Conservation (phyloP, 2,329 filamentous ascomycete genomes). For the Mycosphaerelloides madeirae region DNA sequence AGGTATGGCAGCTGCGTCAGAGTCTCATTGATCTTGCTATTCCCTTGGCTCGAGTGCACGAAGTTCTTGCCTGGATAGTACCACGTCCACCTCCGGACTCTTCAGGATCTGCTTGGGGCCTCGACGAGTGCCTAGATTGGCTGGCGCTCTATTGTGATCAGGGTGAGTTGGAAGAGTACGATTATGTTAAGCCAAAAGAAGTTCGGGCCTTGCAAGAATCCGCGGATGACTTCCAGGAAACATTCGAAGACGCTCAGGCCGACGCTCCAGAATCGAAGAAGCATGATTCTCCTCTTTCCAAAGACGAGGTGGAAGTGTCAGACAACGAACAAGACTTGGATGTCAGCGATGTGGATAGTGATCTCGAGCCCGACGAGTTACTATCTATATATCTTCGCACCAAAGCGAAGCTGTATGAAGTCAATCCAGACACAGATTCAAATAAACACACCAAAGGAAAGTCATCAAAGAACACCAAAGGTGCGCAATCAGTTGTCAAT, state of each 20-base stretch:
- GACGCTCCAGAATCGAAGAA: constrained; percentile 4
- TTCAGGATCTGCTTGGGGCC: constrained; percentile 63
- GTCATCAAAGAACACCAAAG: constrained; percentile 5
- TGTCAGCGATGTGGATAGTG: constrained; percentile 48
- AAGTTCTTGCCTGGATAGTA: constrained; percentile 55
- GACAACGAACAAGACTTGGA: constrained; percentile 29
- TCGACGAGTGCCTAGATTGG: constrained; percentile 87
- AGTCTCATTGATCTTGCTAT: constrained; percentile 68
- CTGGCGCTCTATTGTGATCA: constrained; percentile 68
- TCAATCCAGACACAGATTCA: constrained; percentile 42
- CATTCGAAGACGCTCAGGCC: too few relatives aligned
- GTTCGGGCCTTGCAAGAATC: constrained; percentile 3
- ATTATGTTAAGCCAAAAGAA: constrained; percentile 26
- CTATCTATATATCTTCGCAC: constrained; percentile 72
- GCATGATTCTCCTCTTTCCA: constrained; percentile 4
- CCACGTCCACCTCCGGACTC: constrained; percentile 54
- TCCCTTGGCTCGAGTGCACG: constrained; percentile 56
- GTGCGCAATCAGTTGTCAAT: neutral
- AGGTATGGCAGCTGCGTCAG: constrained; percentile 79
- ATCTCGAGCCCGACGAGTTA: constrained; percentile 47
- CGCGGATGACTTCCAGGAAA: constrained; percentile 1
- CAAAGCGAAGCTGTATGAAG: constrained; percentile 52
- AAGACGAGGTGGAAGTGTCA: constrained; percentile 1
- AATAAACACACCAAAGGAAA: constrained; percentile 51
- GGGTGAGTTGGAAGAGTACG: constrained; percentile 31